These are phyloP conservation scores for Sporothrix pallida DNA, from an alignment of 2,329 filamentous ascomycete genomes.

Conservation along the genomic window DNA sequence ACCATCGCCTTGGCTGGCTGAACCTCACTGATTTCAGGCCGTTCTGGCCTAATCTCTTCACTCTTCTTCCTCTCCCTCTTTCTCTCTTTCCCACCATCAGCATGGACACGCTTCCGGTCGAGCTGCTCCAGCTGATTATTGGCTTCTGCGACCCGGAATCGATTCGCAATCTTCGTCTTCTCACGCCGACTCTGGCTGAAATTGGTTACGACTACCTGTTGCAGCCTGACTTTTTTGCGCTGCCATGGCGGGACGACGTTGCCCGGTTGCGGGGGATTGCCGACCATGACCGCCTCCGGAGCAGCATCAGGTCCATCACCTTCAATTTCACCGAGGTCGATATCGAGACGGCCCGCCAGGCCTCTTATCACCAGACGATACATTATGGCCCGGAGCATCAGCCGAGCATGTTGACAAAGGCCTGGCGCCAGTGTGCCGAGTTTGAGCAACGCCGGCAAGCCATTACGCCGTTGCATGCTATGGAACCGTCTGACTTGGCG, in stretches of 20 bases:
- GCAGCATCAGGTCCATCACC: slow-evolving; percentile 51
- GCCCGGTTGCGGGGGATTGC: slow-evolving; percentile 53
- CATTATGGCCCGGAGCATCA: slow-evolving; percentile 48
- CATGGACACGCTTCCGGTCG: slow-evolving; percentile 43
- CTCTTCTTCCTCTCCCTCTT: not conserved
- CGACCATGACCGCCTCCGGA: slow-evolving; percentile 50
- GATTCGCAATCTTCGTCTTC: slow-evolving; percentile 51
- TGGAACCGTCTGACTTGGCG: slow-evolving; percentile 38
- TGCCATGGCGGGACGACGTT: slow-evolving; percentile 55
- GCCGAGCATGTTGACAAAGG: slow-evolving; percentile 36
- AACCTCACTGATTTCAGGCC: not conserved
- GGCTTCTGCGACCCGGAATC: slow-evolving; percentile 49
- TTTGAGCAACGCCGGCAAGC: slow-evolving; percentile 45
- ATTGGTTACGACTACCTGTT: slow-evolving; percentile 53
- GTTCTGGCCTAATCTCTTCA: not conserved
- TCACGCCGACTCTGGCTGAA: slow-evolving; percentile 48
- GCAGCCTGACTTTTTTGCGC: slow-evolving; percentile 49
- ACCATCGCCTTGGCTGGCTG: slow-evolving; percentile 22
- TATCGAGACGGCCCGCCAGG: slow-evolving; percentile 49
- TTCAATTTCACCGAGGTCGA: slow-evolving; percentile 54
- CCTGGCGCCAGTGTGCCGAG: slow-evolving; percentile 41
- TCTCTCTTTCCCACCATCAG: not conserved
- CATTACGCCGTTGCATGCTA: slow-evolving; percentile 47
- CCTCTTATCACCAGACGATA: slow-evolving; percentile 48
- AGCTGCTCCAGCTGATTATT: slow-evolving; percentile 50